Evolutionary conservation across 2,329 filamentous ascomycete genomes (phyloP).

Genomic region (Microthyrium microscopicum): DNA sequence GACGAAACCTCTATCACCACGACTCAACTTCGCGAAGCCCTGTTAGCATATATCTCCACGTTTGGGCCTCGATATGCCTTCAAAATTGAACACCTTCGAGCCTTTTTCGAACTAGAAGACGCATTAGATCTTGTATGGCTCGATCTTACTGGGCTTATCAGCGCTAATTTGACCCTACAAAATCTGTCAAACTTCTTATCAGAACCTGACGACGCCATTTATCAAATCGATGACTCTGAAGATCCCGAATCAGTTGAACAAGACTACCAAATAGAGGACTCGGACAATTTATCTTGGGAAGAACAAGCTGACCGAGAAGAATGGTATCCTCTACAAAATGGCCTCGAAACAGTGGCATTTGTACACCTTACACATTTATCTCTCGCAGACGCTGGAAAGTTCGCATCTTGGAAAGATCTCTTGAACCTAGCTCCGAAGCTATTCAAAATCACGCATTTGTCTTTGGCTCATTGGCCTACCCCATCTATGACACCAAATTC

Average conservation of each 20-base stretch:
- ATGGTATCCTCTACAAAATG: conserved; percentile 12
- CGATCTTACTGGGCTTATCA: conserved; percentile 36
- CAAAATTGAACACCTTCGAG: conserved; percentile 28
- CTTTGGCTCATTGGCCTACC: conserved; percentile 46
- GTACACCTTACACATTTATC: conserved; percentile 39
- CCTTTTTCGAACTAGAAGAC: conserved; percentile 28
- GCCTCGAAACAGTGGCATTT: conserved; percentile 24
- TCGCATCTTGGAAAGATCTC: conserved; percentile 38
- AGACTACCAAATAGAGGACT: conserved; percentile 5
- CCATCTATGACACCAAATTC: conserved; percentile 38
- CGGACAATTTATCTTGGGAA: conserved; percentile 27
- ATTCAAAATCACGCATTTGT: conserved; percentile 43
- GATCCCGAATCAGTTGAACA: conserved; percentile 1
- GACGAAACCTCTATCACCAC: conserved; percentile 36
- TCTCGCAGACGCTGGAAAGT: conserved; percentile 33
- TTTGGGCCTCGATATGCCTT: conserved; percentile 29
- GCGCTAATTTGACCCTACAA: conserved; percentile 29
- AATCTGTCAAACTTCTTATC: conserved; percentile 30
- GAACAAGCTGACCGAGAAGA: conserved; percentile 17
- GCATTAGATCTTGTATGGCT: conserved; percentile 28
- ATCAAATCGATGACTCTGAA: not conserved
- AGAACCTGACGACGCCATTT: not conserved
- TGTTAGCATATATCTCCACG: conserved; percentile 39
- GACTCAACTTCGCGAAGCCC: conserved; percentile 29
- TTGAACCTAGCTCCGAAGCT: conserved; percentile 35